Evolutionary conservation across 768 basidiomycete species (phyloP), one percentile per base, ranked within the genome.

Genomic region (Coprinopsis strossmayeri): DNA sequence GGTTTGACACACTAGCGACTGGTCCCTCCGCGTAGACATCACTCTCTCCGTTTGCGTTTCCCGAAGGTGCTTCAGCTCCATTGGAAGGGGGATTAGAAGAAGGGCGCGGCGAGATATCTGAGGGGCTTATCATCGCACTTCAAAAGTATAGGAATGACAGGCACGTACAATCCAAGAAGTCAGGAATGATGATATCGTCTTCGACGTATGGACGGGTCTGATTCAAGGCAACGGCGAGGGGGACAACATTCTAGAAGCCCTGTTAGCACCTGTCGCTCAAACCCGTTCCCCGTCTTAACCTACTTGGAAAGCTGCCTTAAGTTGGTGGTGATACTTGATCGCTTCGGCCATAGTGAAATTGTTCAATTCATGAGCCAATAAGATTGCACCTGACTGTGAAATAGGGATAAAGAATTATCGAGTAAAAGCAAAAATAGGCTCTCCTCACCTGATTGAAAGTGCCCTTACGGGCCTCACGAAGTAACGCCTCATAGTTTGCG

Each of bases 321-420:
- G 62, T 48, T 63, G 62, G 1, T 64, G 56, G 50, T 81, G 76
- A 52, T 64, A 76, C 44, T 77, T 73, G n/a, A 78, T 55, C 1
- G 81, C 81, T 55, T 76, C 69, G n/a, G 60, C 56, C 81, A 83
- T 81, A 3, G 81, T 82, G 51, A 67, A 80, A 52, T 77, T 78
- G 57, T 77, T 76, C 50, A 82, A 56, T 49, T 83, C 81, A 49
- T 83, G 81, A 3, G 74, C 73, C 47, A 82, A 61, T 43, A 81
- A 67, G 50, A 81, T 78, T 0, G 72, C 69, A 2, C 79, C 79
- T 13, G 34, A 55, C 77, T 78, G 38, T 20, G 49, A 43, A 18
- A 20, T 21, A n/a, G n/a, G n/a, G n/a, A n/a, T n/a, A 13, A 35
- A 38, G 24, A 9, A 37, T 45, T 34, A 15, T 48, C 26, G 17